Evolutionary conservation across 305 asterid genomes (phyloP), one percentile per base, ranked within the genome.

Genomic region (Fraxinus sp.): DNA sequence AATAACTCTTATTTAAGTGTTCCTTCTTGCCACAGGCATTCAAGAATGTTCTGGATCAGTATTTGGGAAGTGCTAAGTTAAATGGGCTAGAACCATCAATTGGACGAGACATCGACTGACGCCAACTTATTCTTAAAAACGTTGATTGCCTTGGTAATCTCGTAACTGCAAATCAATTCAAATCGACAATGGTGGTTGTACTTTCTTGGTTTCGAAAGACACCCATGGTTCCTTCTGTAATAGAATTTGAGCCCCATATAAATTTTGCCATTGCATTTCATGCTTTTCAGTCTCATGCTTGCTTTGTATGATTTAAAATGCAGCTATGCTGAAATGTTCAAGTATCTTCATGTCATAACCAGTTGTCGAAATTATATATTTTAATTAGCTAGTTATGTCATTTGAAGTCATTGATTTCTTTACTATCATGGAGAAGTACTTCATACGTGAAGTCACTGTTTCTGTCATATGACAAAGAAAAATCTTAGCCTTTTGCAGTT

Each of bases 31-130:
- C 22, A 82, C 97, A 97, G 99, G 98, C 96, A 80, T 95, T 91
- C 91, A 90, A 90, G 87, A 91, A 92, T 85, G 97, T 92, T 85
- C 88, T 93, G 83, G 94, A 85, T 81, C 92, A 88, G 82, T 89
- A 90, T 87, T 80, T 95, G 94, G 97, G 96, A 84, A 66, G 92
- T 77, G 75, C 39, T 0, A 84, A 89, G 74, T 83, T 86, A 77
- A 90, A 84, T 83, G 90, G 88, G 78, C 85, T 85, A 33, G 85
- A 91, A 79, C 89, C 87, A 79, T 83, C 49, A 20, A 82, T 64
- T 84, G 82, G 85, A 88, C 85, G 84, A 86, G 89, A 80, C 81
- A 78, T 79, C 84, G 73, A 82, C 81, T 20, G 83, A 78, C 78
- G 36, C 85, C 71, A 73, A 80, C 79, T 24, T 76, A 57, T 35